Conservation (phyloP, 768 basidiomycete genomes). For the Zangia roseola region DNA sequence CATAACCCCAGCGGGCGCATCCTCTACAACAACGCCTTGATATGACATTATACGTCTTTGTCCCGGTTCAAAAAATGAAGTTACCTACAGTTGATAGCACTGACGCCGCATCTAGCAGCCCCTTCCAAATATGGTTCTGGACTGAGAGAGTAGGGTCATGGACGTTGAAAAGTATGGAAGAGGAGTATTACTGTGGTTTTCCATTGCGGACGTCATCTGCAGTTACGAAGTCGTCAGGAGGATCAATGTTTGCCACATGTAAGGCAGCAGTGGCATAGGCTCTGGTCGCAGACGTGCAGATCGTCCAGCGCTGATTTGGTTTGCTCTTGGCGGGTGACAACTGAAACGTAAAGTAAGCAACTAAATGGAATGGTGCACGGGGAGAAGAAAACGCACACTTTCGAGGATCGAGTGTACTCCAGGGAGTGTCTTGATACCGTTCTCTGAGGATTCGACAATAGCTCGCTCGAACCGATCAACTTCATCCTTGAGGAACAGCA, state of each 20-base stretch:
- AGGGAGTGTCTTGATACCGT: slow-evolving; percentile 69
- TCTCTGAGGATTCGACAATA: slow-evolving; percentile 60
- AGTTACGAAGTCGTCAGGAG: slow-evolving; percentile 72
- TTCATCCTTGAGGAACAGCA: slow-evolving; percentile 48
- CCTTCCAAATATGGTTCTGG: slow-evolving; percentile 93
- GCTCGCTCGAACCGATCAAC: slow-evolving; percentile 77
- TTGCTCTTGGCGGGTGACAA: slow-evolving; percentile 25
- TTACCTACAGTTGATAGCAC: slow-evolving; percentile 37
- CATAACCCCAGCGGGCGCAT: slow-evolving; percentile 82
- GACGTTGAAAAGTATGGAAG: background rate
- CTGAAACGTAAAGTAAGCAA: slow-evolving; percentile 20
- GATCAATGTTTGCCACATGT: slow-evolving; percentile 58
- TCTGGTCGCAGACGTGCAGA: slow-evolving; percentile 84
- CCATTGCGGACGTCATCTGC: slow-evolving; percentile 83
- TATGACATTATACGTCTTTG: slow-evolving; percentile 7
- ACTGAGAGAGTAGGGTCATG: slow-evolving; percentile 30
- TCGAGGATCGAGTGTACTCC: slow-evolving; percentile 63
- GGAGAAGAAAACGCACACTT: slow-evolving; percentile 40
- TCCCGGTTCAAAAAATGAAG: background rate
- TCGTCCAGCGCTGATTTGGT: slow-evolving; percentile 75
- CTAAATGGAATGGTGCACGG: background rate
- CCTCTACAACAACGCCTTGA: slow-evolving; percentile 83
- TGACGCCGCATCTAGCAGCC: slow-evolving; percentile 65
- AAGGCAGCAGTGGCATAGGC: slow-evolving; percentile 75
- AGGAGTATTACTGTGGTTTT: slow-evolving; percentile 63